Base-by-base conservation (phyloP, 2,329 filamentous ascomycete genomes). In the Cadophora sp. region DNA sequence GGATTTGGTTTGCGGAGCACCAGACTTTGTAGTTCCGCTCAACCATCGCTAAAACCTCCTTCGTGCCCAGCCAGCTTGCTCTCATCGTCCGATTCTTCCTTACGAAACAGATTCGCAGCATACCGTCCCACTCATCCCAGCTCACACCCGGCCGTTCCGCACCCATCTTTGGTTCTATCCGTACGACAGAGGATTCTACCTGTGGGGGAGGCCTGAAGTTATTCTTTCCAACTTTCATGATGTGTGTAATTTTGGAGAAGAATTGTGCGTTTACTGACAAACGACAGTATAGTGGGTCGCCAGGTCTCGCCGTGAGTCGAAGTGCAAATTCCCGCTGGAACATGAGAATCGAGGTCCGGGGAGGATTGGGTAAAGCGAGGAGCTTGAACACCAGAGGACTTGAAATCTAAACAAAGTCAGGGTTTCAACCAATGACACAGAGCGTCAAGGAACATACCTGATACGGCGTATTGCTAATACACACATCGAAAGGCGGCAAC, bases 171-270 rank as follows among this genome's bases (percentile, higher is more conserved):
- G 94, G 94, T 76, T 95, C 92, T 72, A 97, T 91, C 68, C 94
- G 87, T 58, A 97, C 94, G 7, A 97, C 94, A 66, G 91, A 94
- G 8, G 89, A 93, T 80, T 99, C 96, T 66, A 99, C 96, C 76
- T 93, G 88, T 9, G 96, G 96, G 0, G 96, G 95, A 0, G 96
- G 96, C 69, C 93, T 93, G 85, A 98, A 99, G 82, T 98, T 98
- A 80, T 96, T 96, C 80, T 91, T 92, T 71, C 94, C 94, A 55
- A 98, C 95, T 81, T 97, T 97, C 90, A 97, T 93, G 73, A 97
- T 89, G 72, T 86, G 85, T 27, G 83, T 84, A 60, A 91, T 88
- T 74, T 88, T 89, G 9, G 90, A 88, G 88, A 92, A 97, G 85
- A 98, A 97, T 78, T 98, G 95, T 20, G 92, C 93, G 75, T 98